These are phyloP conservation scores for Leptodontidium sp. DNA, from an alignment of 2,329 filamentous ascomycete genomes.

Conservation along the genomic window DNA sequence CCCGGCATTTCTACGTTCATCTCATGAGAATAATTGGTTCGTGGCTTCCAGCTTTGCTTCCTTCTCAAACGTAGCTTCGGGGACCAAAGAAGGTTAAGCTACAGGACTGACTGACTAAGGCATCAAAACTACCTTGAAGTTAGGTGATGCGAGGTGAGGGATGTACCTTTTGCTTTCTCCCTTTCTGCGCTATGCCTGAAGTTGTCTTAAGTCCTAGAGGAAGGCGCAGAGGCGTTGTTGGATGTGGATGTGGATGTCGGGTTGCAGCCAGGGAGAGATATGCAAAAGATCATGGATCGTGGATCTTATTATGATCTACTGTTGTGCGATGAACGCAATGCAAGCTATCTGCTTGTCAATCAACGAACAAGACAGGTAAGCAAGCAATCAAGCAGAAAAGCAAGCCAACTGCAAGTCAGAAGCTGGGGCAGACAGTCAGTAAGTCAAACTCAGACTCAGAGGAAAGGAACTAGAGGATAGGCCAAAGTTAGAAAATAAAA, in stretches of 20 bases:
- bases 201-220: not conserved
- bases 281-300: not conserved
- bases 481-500: not conserved
- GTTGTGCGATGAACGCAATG: slow-evolving; percentile 6
- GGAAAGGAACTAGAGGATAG: not conserved
- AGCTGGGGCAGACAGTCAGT: not conserved
- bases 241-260: not conserved
- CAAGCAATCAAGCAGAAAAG: slow-evolving; percentile 2
- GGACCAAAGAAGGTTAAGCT: not conserved
- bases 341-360: slow-evolving; percentile 2
- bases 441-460: not conserved
- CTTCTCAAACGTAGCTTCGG: not conserved
- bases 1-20: not conserved
- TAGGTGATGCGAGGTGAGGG: not conserved
- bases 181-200: not conserved
- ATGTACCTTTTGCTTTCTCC: not conserved
- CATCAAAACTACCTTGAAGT: not conserved
- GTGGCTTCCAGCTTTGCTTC: not conserved
- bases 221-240: slow-evolving; percentile 1
- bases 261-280: not conserved
- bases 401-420: slow-evolving; percentile 13
- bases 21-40: not conserved
- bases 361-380: not conserved
- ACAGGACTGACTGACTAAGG: not conserved
- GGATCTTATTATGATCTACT: slow-evolving; percentile 11